Base-by-base conservation (phyloP, 176 grass and related monocot species). In the Paspalum notatum region DNA sequence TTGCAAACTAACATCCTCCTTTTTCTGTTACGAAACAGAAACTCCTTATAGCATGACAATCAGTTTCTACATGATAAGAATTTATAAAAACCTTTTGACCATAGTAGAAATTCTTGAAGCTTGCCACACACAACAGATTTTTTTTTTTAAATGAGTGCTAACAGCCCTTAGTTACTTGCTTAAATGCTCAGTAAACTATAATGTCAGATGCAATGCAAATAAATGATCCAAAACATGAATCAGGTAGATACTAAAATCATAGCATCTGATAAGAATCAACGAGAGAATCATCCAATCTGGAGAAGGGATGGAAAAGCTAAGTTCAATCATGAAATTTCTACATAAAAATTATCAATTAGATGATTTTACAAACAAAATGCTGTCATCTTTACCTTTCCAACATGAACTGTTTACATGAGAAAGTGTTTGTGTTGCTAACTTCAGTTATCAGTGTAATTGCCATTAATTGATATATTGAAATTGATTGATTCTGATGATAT, bases 91-190 rank as follows among this genome's bases (percentile, higher is more conserved):
- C 7, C 18, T 58, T 52, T 54, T n/a, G 53, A 62, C 7, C 62
- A 43, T 26, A 38, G 67, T 50, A 62, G 45, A 16, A 58, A 71
- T 26, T 53, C 56, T 59, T 78, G 21, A 78, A 84, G 43, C 55
- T 85, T 63, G 22, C 32, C 54, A 79, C 10, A 24, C 15, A 63
- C 13, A 48, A 32, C 41, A 48, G 16, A 48, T 9, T 46, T 27
- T 26, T 15, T 24, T 21, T 40, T 6, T 47, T 6, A 62, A 77
- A 77, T 24, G 16, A 1, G 9, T 62, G 48, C 12, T 55, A 64
- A 62, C 71, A 75, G 37, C 14, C 57, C 45, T 49, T n/a, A 17
- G 24, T 52, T 52, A 37, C 11, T 75, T 20, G 3, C 44, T 54
- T 39, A 37, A 76, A 37, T 24, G 60, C 18, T 68, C 51, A 12